A percentile compares a stretch with the other conserved stretches of the same genome.
Evolutionary conservation across 495 filamentous ascomycete genomes (phyloP).

Genomic region (Glarea lozoyensis): DNA sequence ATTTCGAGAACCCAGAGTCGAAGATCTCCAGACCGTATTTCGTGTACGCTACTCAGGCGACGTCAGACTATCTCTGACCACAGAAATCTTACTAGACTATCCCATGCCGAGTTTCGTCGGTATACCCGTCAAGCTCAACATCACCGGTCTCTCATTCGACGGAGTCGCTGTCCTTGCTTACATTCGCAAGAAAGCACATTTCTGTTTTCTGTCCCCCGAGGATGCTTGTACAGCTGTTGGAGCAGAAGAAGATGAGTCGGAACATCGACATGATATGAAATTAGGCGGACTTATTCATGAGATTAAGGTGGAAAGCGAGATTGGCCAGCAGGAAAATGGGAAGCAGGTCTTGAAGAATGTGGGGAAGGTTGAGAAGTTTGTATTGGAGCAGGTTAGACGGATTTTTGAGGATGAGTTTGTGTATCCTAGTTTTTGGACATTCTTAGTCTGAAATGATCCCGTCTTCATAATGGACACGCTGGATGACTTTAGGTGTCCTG

Average conservation of each 20-base stretch:
- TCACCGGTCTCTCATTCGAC: constrained; percentile 91
- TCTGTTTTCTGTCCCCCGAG: constrained; percentile 85
- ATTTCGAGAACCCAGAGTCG: constrained; percentile 37
- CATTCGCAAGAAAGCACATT: constrained; percentile 73
- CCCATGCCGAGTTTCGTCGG: constrained; percentile 95
- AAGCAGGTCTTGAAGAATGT: constrained; percentile 97
- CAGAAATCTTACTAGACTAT: constrained; percentile 93
- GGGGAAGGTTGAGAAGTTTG: constrained; percentile 95
- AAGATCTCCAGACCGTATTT: constrained; percentile 83
- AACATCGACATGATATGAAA: constrained; percentile 31
- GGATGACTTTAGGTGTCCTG: too few species aligned
- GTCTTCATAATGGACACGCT: not conserved
- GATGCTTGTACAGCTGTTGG: constrained; percentile 64
- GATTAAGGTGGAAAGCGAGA: constrained; percentile 94
- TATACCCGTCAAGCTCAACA: constrained; percentile 81
- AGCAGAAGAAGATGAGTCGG: constrained; percentile 32
- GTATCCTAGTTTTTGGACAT: constrained; percentile 97
- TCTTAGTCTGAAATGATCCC: constrained; percentile 57
- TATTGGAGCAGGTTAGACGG: constrained; percentile 88
- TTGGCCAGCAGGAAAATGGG: constrained; percentile 79
- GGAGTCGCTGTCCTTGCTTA: constrained; percentile 87
- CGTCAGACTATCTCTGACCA: constrained; percentile 76
- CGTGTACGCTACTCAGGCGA: constrained; percentile 83
- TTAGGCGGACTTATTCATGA: constrained; percentile 76
- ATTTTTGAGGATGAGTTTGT: constrained; percentile 99